Evolutionary conservation across 2,329 filamentous ascomycete genomes (phyloP).

Genomic region (Xylariaceae sp.): DNA sequence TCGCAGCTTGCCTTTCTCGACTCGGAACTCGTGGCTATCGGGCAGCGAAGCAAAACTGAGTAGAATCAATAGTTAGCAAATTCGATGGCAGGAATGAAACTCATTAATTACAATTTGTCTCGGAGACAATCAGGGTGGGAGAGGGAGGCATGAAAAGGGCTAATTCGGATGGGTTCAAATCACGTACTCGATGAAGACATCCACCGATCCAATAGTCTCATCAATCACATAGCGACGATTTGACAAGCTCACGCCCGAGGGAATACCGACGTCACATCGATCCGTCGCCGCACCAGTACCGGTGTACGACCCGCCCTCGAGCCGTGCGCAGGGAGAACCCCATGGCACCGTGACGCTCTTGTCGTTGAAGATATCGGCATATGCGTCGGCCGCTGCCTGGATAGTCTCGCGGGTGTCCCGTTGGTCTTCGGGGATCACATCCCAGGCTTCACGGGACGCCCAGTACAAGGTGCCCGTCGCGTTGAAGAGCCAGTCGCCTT

Average conservation of each 20-base stretch:
- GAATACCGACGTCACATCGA: conserved; percentile 34
- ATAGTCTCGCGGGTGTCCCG: conserved; percentile 32
- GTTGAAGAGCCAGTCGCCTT: conserved; percentile 38
- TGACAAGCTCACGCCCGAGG: conserved; percentile 26
- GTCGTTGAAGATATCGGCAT: conserved; percentile 35
- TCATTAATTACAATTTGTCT: too few species aligned
- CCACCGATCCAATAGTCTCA: conserved; percentile 27
- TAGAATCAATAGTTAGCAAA: too few species aligned
- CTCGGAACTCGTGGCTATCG: conserved; percentile 34
- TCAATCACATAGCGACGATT: conserved; percentile 31
- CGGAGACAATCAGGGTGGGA: too few species aligned
- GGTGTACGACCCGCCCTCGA: conserved; percentile 36
- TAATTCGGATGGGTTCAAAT: too few species aligned
- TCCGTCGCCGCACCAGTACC: conserved; percentile 27
- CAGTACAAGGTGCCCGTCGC: conserved; percentile 33
- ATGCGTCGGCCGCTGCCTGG: conserved; percentile 35
- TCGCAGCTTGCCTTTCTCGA: conserved; percentile 31
- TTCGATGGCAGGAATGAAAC: too few species aligned
- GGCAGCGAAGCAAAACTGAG: conserved; percentile 29
- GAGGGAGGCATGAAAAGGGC: too few species aligned
- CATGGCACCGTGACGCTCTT: conserved; percentile 36
- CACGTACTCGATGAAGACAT: conserved; percentile 20
- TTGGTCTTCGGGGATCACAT: conserved; percentile 28
- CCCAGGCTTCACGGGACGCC: conserved; percentile 33
- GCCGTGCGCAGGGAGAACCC: conserved; percentile 34